Conservation (phyloP, 176 grass and related monocot species). For the Avena eriantha region DNA sequence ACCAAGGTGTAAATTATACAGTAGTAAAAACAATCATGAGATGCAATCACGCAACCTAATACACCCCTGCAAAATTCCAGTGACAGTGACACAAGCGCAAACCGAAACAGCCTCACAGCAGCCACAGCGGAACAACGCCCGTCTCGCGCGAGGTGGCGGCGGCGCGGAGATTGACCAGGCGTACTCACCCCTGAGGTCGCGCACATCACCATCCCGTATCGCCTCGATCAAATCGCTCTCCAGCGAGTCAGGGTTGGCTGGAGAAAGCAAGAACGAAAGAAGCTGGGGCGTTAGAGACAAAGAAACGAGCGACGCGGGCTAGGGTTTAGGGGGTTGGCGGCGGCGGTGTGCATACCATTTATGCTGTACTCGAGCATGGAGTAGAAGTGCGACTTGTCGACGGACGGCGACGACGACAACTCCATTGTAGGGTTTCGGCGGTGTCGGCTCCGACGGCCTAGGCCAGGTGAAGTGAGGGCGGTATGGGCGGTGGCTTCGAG, state of each 20-base stretch:
- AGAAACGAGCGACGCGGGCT: not conserved
- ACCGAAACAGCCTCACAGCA: not conserved
- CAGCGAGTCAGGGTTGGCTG: slow-evolving; percentile 17
- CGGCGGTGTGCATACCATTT: not conserved
- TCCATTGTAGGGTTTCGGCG: not conserved
- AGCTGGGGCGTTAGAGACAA: not conserved
- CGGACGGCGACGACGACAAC: not conserved
- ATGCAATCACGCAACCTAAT: not conserved
- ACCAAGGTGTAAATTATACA: not conserved
- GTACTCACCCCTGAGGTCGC: not conserved
- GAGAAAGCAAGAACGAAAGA: not conserved
- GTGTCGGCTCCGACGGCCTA: not conserved
- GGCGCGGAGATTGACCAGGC: not conserved
- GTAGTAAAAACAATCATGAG: not conserved
- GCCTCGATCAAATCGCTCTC: not conserved
- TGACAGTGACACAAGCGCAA: not conserved
- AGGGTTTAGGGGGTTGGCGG: not conserved
- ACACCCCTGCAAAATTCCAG: not conserved
- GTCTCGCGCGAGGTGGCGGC: not conserved
- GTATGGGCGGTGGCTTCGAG: not conserved
- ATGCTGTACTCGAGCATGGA: not conserved
- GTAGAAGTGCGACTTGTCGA: not conserved
- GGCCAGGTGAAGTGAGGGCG: not conserved
- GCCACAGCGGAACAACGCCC: not conserved
- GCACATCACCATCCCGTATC: not conserved